These are phyloP conservation scores for Penstemon eatonii DNA, from an alignment of 257 asterid species.

Conservation along the genomic window DNA sequence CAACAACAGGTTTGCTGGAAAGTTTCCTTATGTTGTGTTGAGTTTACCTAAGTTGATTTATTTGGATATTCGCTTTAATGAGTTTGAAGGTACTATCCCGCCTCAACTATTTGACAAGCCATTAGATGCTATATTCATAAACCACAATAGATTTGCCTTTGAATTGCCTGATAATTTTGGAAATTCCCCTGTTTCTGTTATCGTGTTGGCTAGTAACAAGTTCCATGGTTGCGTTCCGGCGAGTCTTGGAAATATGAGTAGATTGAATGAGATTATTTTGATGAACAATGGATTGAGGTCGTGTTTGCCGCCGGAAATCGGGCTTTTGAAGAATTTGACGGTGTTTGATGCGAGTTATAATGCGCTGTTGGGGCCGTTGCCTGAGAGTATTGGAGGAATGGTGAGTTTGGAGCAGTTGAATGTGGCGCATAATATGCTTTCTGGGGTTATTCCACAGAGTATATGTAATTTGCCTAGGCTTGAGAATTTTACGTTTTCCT, in stretches of 20 bases:
- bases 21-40: conserved; percentile 78
- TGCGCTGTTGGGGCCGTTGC: conserved; percentile 64
- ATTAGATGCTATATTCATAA: conserved; percentile 78
- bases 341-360: conserved; percentile 71
- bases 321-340: conserved; percentile 65
- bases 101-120: conserved; percentile 67
- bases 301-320: conserved; percentile 75
- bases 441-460: conserved; percentile 65
- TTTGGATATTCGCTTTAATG: conserved; percentile 72
- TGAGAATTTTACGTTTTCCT: conserved; percentile 62
- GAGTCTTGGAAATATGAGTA: conserved; percentile 75
- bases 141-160: conserved; percentile 69
- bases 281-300: conserved; percentile 75
- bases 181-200: conserved; percentile 86
- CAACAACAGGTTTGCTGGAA: conserved; percentile 86
- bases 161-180: conserved; percentile 89
- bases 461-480: conserved; percentile 63
- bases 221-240: conserved; percentile 88
- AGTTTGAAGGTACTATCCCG: conserved; percentile 85
- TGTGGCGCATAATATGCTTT: conserved; percentile 64
- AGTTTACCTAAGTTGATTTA: conserved; percentile 58
- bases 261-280: conserved; percentile 63
- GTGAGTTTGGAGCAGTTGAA: conserved; percentile 77
- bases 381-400: conserved; percentile 62
- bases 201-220: conserved; percentile 68